Base-by-base conservation (phyloP, 73 alveolate genomes). In the Paramecium sexaurelia region DNA sequence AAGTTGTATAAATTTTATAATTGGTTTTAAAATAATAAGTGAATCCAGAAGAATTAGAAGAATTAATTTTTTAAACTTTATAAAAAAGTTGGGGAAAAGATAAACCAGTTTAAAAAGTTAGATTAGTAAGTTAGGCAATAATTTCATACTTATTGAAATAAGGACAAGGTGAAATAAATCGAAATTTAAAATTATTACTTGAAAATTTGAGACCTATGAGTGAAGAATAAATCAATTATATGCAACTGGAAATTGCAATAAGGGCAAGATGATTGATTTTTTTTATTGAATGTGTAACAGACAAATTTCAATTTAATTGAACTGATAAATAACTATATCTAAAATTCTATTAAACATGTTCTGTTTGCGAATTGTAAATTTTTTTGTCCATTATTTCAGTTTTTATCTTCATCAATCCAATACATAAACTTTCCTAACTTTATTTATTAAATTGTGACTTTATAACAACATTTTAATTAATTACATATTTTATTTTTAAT, bases 161-260 rank as follows among this genome's bases (percentile, higher is more conserved):
- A 11, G 86, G 35, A 1, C 22, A 29, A 35, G 15, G 33, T 15
- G 56, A 19, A 71, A 9, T 17, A 36, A 32, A 33, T 71, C 32
- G 66, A 37, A 40, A 71, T 15, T 11, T 71, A 20, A 71, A 35
- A 35, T 71, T 71, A 35, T 36, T 71, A 71, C 43, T 71, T 11
- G 37, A 32, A 11, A 71, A 71, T 35, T 71, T 71, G 35, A 71
- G 86, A 71, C 86, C 86, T 10, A 36, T 29, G 56, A 71, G 56
- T 36, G 86, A 71, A 71, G 86, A 29, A 20, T 57, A 71, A 71
- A 71, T 71, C 56, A 71, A 71, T 71, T 71, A 71, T 40, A 71
- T 37, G 55, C 11, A 71, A 71, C 19, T 71, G 56, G 86, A 71
- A 71, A 1, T 61, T 26, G 83, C 5, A 61, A 61, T 61, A 29